A percentile compares a stretch with the other conserved stretches of the same genome.
phyloP scores from a whole-genome alignment of 345 rosid species.

The Nasturtium officinale region DNA sequence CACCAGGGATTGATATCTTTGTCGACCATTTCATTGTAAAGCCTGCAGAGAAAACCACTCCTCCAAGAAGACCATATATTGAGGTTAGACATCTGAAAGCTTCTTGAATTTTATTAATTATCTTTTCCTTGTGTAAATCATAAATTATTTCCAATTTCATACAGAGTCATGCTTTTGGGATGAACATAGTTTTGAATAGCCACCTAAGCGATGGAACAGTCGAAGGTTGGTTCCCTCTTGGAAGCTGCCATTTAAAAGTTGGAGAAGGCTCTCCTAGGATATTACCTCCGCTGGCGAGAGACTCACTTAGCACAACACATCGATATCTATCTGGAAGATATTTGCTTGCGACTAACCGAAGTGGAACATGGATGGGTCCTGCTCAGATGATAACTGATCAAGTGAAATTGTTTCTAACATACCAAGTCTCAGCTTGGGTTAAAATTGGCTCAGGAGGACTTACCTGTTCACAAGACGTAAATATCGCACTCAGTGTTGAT shows the following conservation, averaged over 20 bases:
- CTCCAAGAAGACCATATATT: slow-evolving; percentile 62
- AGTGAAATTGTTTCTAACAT: slow-evolving; percentile 73
- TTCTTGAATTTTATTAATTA: neutral
- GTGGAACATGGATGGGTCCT: slow-evolving; percentile 97
- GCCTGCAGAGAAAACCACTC: slow-evolving; percentile 71
- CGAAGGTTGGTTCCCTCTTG: slow-evolving; percentile 94
- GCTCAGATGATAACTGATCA: slow-evolving; percentile 84
- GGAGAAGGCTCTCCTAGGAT: slow-evolving; percentile 78
- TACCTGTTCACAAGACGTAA: slow-evolving; percentile 72
- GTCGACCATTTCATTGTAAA: slow-evolving; percentile 66
- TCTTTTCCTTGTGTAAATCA: slow-evolving; percentile 3
- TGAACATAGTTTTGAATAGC: slow-evolving; percentile 74
- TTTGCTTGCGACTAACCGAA: slow-evolving; percentile 67
- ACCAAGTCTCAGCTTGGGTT: slow-evolving; percentile 95
- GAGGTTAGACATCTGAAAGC: slow-evolving; percentile 53
- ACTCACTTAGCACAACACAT: slow-evolving; percentile 63
- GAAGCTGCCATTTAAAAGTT: slow-evolving; percentile 67
- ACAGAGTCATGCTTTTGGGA: slow-evolving; percentile 75
- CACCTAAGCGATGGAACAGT: slow-evolving; percentile 52
- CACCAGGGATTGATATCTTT: slow-evolving; percentile 84
- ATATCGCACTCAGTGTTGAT: slow-evolving; percentile 86
- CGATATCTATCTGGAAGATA: slow-evolving; percentile 72
- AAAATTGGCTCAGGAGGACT: slow-evolving; percentile 55
- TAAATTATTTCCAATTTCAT: neutral
- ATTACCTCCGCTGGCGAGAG: slow-evolving; percentile 83